Conservation (phyloP, 306 rosid species). For the Sicyos baderoa region DNA sequence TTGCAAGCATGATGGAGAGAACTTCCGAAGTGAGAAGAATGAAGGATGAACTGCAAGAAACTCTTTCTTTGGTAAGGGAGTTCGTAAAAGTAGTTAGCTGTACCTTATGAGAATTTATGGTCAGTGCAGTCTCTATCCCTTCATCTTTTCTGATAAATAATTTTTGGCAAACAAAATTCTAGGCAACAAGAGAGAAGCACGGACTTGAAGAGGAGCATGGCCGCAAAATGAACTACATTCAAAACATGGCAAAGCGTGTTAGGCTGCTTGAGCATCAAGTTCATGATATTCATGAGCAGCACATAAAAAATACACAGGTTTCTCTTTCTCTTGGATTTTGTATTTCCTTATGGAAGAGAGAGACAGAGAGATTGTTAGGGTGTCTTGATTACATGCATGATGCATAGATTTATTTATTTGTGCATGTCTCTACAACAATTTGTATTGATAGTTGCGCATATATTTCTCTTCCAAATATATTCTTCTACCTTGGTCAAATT, state of each 20-base stretch:
- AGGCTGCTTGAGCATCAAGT: constrained; percentile 56
- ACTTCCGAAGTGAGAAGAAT: constrained; percentile 57
- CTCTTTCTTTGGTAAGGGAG: constrained; percentile 48
- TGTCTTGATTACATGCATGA: background rate
- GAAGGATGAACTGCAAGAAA: constrained; percentile 51
- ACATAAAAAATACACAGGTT: constrained; percentile 66
- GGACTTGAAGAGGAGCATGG: constrained; percentile 51
- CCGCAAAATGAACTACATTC: constrained; percentile 29
- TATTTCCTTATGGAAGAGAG: background rate
- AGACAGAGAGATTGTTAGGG: background rate
- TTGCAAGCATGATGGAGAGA: constrained; percentile 50
- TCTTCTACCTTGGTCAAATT: background rate
- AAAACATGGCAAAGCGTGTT: constrained; percentile 34
- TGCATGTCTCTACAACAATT: background rate
- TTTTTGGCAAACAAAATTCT: constrained; percentile 22
- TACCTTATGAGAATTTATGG: background rate
- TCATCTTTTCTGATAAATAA: background rate
- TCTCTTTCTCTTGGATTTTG: constrained; percentile 20
- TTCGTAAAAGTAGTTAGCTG: constrained; percentile 15
- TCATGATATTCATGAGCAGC: constrained; percentile 55
- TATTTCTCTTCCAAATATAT: background rate
- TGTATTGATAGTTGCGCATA: background rate
- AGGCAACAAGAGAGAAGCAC: constrained; percentile 60
- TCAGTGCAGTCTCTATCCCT: background rate
- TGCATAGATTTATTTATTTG: background rate